A percentile compares a stretch with the other conserved stretches of the same genome.
Evolutionary conservation across 139 green algal genomes (phyloP).

Genomic region (Marvania coccoides): DNA sequence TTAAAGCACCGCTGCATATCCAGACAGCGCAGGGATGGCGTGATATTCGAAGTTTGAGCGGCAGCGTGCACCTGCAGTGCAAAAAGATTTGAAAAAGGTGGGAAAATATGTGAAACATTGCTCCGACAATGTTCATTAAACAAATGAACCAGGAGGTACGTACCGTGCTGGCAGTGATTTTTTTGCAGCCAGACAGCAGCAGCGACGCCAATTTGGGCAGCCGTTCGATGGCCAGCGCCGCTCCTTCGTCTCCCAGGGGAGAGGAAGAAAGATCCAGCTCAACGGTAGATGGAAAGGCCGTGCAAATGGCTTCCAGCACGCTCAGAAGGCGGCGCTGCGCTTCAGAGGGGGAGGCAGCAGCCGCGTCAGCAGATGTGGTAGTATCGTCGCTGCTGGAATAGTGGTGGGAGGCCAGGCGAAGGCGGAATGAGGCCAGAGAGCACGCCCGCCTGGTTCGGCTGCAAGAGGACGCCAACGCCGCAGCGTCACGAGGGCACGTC

Average conservation of each 20-base stretch:
- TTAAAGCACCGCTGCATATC: conserved; percentile 66
- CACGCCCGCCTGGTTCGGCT: too few species aligned
- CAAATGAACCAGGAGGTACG: too few species aligned
- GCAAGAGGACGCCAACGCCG: too few species aligned
- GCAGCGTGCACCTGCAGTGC: not conserved
- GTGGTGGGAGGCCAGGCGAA: too few species aligned
- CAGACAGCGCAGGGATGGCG: not conserved
- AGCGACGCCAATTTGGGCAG: conserved; percentile 31
- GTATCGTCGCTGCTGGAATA: too few species aligned
- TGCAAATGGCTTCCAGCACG: too few species aligned
- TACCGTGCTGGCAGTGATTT: conserved; percentile 32
- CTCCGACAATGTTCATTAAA: not conserved
- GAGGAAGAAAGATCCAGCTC: conserved; percentile 32
- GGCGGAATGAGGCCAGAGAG: too few species aligned
- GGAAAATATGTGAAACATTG: not conserved
- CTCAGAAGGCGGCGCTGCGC: too few species aligned
- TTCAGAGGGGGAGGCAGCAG: too few species aligned
- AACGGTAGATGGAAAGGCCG: not conserved
- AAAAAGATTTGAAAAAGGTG: not conserved
- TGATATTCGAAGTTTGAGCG: too few species aligned
- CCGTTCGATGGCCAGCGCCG: not conserved
- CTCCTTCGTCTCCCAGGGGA: conserved; percentile 37
- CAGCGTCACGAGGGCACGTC: too few species aligned
- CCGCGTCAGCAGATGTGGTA: too few species aligned
- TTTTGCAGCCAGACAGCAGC: conserved; percentile 43